phyloP scores from a whole-genome alignment of 2,329 filamentous ascomycete genomes.

The Claviceps capensis region DNA sequence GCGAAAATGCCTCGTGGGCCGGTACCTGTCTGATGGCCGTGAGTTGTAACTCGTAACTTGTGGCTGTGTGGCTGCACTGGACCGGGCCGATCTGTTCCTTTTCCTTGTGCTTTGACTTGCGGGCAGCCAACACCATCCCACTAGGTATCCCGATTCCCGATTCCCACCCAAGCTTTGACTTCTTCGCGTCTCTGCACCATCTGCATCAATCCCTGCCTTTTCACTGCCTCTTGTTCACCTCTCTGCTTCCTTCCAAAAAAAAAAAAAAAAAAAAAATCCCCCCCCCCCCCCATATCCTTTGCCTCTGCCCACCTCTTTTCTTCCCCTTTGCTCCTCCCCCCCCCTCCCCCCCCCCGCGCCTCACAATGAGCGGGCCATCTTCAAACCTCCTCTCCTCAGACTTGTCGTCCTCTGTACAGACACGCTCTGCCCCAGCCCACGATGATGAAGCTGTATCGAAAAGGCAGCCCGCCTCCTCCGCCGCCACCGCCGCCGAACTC shows the following conservation, averaged over 20 bases:
- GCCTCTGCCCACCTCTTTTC: slow-evolving; percentile 4
- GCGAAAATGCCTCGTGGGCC: neutral
- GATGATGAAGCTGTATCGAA: slow-evolving; percentile 41
- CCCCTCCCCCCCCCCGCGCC: slow-evolving; percentile 11
- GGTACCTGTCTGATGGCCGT: too few species aligned
- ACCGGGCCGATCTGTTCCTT: too few species aligned
- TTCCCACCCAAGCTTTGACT: too few species aligned
- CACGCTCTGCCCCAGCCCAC: slow-evolving; percentile 18
- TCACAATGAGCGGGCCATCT: slow-evolving; percentile 21
- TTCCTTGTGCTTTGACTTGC: too few species aligned
- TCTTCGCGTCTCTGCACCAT: too few species aligned
- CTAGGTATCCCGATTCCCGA: too few species aligned
- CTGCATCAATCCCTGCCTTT: too few species aligned
- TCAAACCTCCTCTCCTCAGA: slow-evolving; percentile 10
- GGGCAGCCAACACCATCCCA: too few species aligned
- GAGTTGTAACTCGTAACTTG: too few species aligned
- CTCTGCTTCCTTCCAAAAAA: neutral
- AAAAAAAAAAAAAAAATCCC: too few species aligned
- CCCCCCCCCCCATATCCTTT: neutral
- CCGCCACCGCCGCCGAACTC: slow-evolving; percentile 51
- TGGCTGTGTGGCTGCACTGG: too few species aligned
- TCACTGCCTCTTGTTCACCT: too few species aligned
- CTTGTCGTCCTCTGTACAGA: slow-evolving; percentile 11
- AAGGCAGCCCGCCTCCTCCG: slow-evolving; percentile 48
- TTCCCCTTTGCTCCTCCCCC: slow-evolving; percentile 12